phyloP scores from a whole-genome alignment of 2,329 filamentous ascomycete species.

The Botrytis fabae region DNA sequence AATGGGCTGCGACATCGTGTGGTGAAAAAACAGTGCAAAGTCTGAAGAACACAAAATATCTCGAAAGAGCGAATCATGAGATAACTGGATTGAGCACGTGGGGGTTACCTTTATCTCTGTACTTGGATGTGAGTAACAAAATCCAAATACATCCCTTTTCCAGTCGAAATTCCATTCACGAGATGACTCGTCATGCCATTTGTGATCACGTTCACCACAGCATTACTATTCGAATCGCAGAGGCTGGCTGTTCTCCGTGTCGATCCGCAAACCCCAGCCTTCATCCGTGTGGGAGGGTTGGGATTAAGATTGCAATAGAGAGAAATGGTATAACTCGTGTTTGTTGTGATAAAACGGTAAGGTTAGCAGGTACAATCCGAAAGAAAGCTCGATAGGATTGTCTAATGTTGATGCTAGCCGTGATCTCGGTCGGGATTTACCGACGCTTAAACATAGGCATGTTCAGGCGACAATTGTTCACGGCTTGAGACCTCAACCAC shows the following conservation, averaged over 20 bases:
- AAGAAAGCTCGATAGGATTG: neutral
- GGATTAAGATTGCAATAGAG: neutral
- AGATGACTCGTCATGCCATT: neutral
- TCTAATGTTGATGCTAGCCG: neutral
- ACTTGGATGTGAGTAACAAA: neutral
- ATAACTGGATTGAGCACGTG: neutral
- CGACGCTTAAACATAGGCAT: neutral
- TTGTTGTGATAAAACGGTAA: neutral
- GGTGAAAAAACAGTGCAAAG: neutral
- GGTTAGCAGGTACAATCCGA: neutral
- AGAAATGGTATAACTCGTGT: neutral
- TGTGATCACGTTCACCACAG: neutral
- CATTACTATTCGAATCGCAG: neutral
- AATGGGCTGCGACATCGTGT: neutral
- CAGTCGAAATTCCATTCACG: neutral
- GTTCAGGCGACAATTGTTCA: neutral
- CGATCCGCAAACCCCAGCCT: neutral
- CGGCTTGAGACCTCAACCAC: neutral
- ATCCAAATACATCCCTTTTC: neutral
- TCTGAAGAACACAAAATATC: neutral
- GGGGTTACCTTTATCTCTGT: neutral
- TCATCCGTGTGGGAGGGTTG: neutral
- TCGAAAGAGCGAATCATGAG: neutral
- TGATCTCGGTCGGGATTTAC: constrained; percentile 4
- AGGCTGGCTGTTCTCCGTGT: neutral